Evolutionary conservation across 176 grass and related monocot species (phyloP), one percentile per base, ranked within the genome.

Genomic region (Triticum dicoccoides): DNA sequence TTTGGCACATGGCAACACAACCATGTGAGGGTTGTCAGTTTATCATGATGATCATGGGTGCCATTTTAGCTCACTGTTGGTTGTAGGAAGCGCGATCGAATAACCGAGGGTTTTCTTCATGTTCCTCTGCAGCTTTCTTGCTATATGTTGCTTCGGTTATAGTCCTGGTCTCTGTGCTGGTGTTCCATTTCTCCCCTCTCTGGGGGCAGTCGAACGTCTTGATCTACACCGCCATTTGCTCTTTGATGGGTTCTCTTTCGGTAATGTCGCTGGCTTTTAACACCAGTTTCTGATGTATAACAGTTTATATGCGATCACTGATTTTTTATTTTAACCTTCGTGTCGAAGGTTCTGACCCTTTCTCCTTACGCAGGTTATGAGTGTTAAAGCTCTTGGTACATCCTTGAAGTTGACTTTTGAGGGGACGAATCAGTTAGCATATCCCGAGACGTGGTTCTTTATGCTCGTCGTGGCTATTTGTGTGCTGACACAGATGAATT

Each of bases 181-280:
- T 94, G 80, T 96, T 99, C 81, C 88, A 95, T 86, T 99, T 99
- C 86, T 93, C 92, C 9, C 97, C 97, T 51, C 89, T 88, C 32
- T 94, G 94, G 42, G 97, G 97, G 33, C 94, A 94, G 39, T 91
- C 97, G 2, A 94, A 96, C 91, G 97, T 99, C 11, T 84, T 99
- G 86, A 91, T 99, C 59, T 99, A 90, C 37, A 99, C 97, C 1
- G 97, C 87, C 51, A 96, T 99, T 86, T 99, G 97, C 89, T 99
- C 97, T 79, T 90, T 99, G 68, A 99, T 99, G 97, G 97, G 97
- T 83, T 99, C 97, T 38, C 97, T 99, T 72, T 96, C 97, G 80
- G 97, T 99, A 95, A 91, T 76, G 30, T 17, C 38, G 39, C 80
- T 79, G 25, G 39, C 81, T 79, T 86, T 66, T 81, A 51, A 17